phyloP scores from a whole-genome alignment of 306 rosid genomes.

The Calophaca sinica region DNA sequence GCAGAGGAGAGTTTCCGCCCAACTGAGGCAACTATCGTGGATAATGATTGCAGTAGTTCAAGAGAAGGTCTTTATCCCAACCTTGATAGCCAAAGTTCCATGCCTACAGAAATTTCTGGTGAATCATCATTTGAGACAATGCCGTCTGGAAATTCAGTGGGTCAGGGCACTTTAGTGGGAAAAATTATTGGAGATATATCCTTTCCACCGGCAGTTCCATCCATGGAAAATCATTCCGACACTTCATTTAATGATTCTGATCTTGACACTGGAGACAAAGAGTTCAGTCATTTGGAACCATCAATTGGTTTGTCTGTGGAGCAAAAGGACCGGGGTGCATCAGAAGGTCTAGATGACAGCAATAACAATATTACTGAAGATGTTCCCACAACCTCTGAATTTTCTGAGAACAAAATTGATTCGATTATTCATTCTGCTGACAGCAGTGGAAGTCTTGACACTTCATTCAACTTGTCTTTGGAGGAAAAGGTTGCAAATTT shows the following conservation, averaged over 20 bases:
- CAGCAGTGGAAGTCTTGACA: slow-evolving; percentile 43
- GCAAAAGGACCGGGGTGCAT: slow-evolving; percentile 45
- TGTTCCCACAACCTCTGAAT: slow-evolving; percentile 42
- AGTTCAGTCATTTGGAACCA: slow-evolving; percentile 39
- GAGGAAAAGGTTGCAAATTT: slow-evolving; percentile 79
- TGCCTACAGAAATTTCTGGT: slow-evolving; percentile 47
- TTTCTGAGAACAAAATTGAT: slow-evolving; percentile 47
- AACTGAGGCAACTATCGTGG: slow-evolving; percentile 45
- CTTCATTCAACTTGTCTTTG: slow-evolving; percentile 52
- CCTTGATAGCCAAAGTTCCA: slow-evolving; percentile 39
- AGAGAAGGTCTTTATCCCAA: slow-evolving; percentile 31
- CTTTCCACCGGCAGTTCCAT: slow-evolving; percentile 38
- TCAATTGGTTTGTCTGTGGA: slow-evolving; percentile 42
- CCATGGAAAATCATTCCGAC: slow-evolving; percentile 42
- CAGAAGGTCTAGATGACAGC: slow-evolving; percentile 49
- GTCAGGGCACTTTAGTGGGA: slow-evolving; percentile 35
- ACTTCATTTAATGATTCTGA: slow-evolving; percentile 45
- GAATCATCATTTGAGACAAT: slow-evolving; percentile 47
- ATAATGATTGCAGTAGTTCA: slow-evolving; percentile 48
- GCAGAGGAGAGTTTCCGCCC: slow-evolving; percentile 45
- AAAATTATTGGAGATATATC: slow-evolving; percentile 48
- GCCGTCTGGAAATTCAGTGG: slow-evolving; percentile 43
- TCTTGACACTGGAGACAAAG: slow-evolving; percentile 30
- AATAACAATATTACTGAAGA: slow-evolving; percentile 48
- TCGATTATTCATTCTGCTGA: slow-evolving; percentile 44